Conservation (phyloP, 2,329 filamentous ascomycete species). For the Ilyonectria destructans region DNA sequence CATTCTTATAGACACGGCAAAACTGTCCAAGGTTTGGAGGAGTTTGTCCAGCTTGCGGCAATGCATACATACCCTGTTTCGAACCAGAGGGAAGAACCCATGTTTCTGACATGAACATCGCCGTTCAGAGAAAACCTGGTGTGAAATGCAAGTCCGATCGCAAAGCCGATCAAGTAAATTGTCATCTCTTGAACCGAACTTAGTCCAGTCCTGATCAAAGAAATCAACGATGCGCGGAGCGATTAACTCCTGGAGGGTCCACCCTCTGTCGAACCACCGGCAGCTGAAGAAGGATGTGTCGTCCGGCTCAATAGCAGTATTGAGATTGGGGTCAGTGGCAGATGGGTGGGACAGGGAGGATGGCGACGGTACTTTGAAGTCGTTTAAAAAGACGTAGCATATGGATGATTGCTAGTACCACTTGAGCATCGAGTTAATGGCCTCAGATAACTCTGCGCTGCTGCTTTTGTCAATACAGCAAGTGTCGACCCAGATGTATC, state of each 20-base stretch:
- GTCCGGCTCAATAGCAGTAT: not conserved
- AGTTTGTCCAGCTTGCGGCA: conserved; percentile 37
- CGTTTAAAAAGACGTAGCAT: conserved; percentile 49
- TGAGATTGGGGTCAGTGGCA: not conserved
- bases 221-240: conserved; percentile 50
- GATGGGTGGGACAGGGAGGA: not conserved
- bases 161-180: conserved; percentile 39
- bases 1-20: conserved; percentile 48
- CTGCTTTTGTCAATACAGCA: conserved; percentile 51
- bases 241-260: conserved; percentile 52
- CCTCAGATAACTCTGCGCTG: conserved; percentile 48
- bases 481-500: conserved; percentile 50
- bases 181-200: conserved; percentile 46
- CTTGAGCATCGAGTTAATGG: conserved; percentile 1
- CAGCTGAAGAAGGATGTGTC: conserved; percentile 37
- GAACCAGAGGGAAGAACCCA: conserved; percentile 1
- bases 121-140: conserved; percentile 38
- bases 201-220: conserved; percentile 48
- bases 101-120: conserved; percentile 37
- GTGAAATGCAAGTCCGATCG: conserved; percentile 38
- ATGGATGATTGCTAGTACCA: conserved; percentile 46
- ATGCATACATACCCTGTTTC: conserved; percentile 38
- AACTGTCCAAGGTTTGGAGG: conserved; percentile 41
- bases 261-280: conserved; percentile 46
- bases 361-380: conserved; percentile 29